Evolutionary conservation across 2,329 filamentous ascomycete species (phyloP).

Genomic region (Hypocreales sp.): DNA sequence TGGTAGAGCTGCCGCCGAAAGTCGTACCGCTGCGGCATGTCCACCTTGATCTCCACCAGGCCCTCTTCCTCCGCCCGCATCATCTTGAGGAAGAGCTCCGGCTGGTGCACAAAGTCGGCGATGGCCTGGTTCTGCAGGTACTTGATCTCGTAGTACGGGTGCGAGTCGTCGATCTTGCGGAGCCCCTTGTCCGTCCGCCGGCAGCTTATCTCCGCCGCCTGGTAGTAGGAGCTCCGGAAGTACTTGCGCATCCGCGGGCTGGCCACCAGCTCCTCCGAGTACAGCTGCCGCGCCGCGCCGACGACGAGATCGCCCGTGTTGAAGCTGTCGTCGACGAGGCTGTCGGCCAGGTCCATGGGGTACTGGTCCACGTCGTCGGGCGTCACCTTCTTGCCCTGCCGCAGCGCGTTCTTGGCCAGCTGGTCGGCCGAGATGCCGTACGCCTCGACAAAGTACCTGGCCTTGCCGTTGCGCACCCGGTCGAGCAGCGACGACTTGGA

Average conservation of each 20-base stretch:
- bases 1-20: slow-evolving; percentile 65
- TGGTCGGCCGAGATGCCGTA: slow-evolving; percentile 84
- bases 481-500: slow-evolving; percentile 70
- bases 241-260: slow-evolving; percentile 83
- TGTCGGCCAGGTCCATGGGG: slow-evolving; percentile 79
- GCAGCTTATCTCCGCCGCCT: slow-evolving; percentile 72
- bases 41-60: slow-evolving; percentile 70
- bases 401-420: slow-evolving; percentile 73
- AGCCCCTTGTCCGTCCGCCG: slow-evolving; percentile 86
- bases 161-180: slow-evolving; percentile 83
- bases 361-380: slow-evolving; percentile 70
- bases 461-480: slow-evolving; percentile 64
- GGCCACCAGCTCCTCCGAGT: slow-evolving; percentile 75
- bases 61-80: slow-evolving; percentile 92
- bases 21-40: slow-evolving; percentile 57
- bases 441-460: slow-evolving; percentile 69
- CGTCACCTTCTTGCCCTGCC: slow-evolving; percentile 61
- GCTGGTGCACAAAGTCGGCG: slow-evolving; percentile 61
- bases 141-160: slow-evolving; percentile 96
- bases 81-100: slow-evolving; percentile 92
- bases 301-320: slow-evolving; percentile 62
- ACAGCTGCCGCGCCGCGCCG: slow-evolving; percentile 69
- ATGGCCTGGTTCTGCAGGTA: slow-evolving; percentile 87
- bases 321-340: slow-evolving; percentile 57
- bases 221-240: slow-evolving; percentile 71